Base-by-base conservation (phyloP, 148 eudicot genomes). In the Diospyros lotus region DNA sequence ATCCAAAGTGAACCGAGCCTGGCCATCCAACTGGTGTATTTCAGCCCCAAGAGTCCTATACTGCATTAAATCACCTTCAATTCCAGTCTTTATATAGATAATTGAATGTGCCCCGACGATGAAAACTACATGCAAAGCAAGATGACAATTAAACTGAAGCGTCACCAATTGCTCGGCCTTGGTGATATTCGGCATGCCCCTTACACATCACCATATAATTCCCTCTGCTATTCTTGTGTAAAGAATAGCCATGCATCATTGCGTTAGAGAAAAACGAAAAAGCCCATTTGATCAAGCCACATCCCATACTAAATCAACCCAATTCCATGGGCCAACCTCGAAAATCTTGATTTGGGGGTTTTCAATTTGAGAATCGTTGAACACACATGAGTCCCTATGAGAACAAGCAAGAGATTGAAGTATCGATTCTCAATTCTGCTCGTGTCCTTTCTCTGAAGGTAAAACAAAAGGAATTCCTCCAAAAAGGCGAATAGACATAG, bases 241-340 rank as follows among this genome's bases (percentile, higher is more conserved):
- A 78, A 58, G n/a, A 39, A 58, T 93, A 91, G 9, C 91, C 91
- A 67, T 85, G 74, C 5, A 89, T 84, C 38, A 87, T 80, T 83
- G 78, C 80, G 80, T 75, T 73, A 3, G 89, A 80, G 67, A 73
- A 89, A 78, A 91, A 89, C 0, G 97, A 89, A 11, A 11, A 91
- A 79, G 52, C 97, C 97, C 92, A 91, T 91, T 75, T 91, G 97
- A 65, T 89, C 72, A 82, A 86, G 78, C 97, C 97, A 91, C 75
- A 80, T 89, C n/a, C 97, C 97, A 43, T 91, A 88, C 66, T 85
- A 75, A 48, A 87, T 73, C 75, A 91, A 78, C 77, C 97, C 97
- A 69, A 91, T 43, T 53, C 90, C 97, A 50, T 91, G 89, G 0
- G 82, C 93, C 59, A 91, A 79, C 73, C 84, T 77, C 3, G 93